Evolutionary conservation across 768 basidiomycete genomes (phyloP), one percentile per base, ranked within the genome.

Genomic region (Suillus alpinus): DNA sequence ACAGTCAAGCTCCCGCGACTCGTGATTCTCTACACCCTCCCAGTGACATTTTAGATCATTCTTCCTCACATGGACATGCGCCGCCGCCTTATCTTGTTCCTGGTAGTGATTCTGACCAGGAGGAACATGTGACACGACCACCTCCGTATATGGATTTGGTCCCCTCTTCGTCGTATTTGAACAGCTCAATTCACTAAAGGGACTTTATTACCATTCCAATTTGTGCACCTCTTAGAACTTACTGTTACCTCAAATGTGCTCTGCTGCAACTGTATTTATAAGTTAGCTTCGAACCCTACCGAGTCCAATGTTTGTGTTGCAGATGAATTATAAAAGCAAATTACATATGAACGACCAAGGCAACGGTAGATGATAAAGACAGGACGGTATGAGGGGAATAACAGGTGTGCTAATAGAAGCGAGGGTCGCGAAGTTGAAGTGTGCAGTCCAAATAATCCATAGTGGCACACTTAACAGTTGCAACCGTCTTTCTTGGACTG

Each of bases 61-160:
- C 77, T 59, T 69, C 79, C 34, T 63, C 76, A 44, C 80, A 84
- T 68, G 81, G 80, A 37, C 77, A 87, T 67, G 89, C 91, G n/a
- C 89, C 91, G 14, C 91, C 91, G 10, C 91, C 91, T 16, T 93
- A 93, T 74, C 80, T 87, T 59, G 82, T 86, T 49, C 83, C 86
- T 29, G 82, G 80, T 32, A 69, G 71, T 56, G 76, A 73, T 29
- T 57, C 72, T 55, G 75, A 73, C 60, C 82, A 83, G 47, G 80
- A 79, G 65, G 85, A 84, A 66, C 80, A 81, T 69, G 82, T 82
- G 31, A 76, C 74, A 43, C 76, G 81, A 57, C 86, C 86, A 8
- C 86, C 86, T 49, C 86, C 86, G 61, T 88, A 88, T 57, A 77
- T 86, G 65, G 86, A 86, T 68, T 85, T 76, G 50, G 66, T 69